These are phyloP conservation scores for Lachnellula arida DNA, from an alignment of 2,329 filamentous ascomycete genomes.

Conservation along the genomic window DNA sequence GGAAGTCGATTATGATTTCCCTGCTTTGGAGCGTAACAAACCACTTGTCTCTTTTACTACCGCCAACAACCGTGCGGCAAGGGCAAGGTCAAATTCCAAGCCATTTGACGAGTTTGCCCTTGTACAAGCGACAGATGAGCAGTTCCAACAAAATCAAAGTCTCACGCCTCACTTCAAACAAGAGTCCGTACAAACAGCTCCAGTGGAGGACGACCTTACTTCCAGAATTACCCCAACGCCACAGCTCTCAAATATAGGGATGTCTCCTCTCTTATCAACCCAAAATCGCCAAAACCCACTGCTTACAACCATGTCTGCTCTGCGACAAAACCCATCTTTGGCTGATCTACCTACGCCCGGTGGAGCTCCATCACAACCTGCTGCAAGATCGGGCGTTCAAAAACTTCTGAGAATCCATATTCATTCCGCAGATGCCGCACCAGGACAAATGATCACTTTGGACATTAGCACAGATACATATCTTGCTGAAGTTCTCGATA, in stretches of 20 bases:
- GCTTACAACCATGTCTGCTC: constrained; percentile 50
- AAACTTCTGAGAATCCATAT: constrained; percentile 71
- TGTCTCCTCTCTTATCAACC: constrained; percentile 17
- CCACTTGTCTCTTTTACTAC: constrained; percentile 75
- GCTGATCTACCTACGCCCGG: constrained; percentile 51
- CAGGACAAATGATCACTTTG: constrained; percentile 68
- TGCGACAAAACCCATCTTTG: constrained; percentile 48
- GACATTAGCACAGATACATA: constrained; percentile 80
- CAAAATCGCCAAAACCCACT: constrained; percentile 50
- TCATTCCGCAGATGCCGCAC: constrained; percentile 61
- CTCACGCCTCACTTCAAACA: constrained; percentile 63
- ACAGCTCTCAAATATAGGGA: constrained; percentile 30
- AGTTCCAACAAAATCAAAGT: constrained; percentile 64
- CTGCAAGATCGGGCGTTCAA: constrained; percentile 50
- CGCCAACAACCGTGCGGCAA: constrained; percentile 65
- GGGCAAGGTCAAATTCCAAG: constrained; percentile 62
- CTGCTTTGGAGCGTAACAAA: constrained; percentile 69
- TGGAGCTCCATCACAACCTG: constrained; percentile 31
- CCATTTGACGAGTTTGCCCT: constrained; percentile 80
- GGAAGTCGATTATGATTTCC: constrained; percentile 82
- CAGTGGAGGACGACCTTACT: constrained; percentile 39
- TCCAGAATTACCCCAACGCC: constrained; percentile 31
- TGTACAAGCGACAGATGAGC: constrained; percentile 63
- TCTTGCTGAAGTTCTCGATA: constrained; percentile 74
- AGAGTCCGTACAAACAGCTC: constrained; percentile 39